phyloP scores from a whole-genome alignment of 2,329 filamentous ascomycete genomes.

The Botrytis paeoniae region DNA sequence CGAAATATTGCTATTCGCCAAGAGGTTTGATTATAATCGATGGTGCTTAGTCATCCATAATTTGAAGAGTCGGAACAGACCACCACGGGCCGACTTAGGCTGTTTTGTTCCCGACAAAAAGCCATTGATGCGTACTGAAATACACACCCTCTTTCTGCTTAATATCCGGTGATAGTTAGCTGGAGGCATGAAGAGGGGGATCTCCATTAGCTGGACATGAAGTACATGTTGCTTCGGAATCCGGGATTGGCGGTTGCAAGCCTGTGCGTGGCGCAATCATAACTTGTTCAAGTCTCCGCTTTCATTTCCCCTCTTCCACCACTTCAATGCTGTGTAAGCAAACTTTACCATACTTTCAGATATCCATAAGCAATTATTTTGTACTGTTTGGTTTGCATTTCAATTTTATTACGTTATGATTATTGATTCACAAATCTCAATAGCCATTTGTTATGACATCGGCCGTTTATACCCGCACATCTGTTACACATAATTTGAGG shows the following conservation, averaged over 20 bases:
- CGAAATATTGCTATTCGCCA: not conserved
- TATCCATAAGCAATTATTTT: not conserved
- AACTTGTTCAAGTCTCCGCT: not conserved
- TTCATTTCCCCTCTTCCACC: not conserved
- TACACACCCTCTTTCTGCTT: not conserved
- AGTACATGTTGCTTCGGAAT: not conserved
- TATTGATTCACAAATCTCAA: not conserved
- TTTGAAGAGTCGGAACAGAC: not conserved
- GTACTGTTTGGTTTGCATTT: not conserved
- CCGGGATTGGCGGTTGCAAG: not conserved
- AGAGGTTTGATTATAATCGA: not conserved
- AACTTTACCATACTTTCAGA: not conserved
- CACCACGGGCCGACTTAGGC: not conserved
- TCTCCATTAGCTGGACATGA: not conserved
- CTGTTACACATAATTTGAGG: slow-evolving; percentile 5
- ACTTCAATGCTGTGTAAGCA: slow-evolving; percentile 12
- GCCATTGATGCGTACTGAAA: not conserved
- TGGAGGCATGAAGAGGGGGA: not conserved
- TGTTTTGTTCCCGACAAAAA: not conserved
- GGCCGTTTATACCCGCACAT: not conserved
- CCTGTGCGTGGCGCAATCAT: not conserved
- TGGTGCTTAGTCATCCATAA: not conserved
- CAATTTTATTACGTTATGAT: slow-evolving; percentile 4
- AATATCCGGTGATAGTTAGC: not conserved
- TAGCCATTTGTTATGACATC: not conserved